Evolutionary conservation across 2,329 filamentous ascomycete species (phyloP).

Genomic region (Leptographium radiaticola): DNA sequence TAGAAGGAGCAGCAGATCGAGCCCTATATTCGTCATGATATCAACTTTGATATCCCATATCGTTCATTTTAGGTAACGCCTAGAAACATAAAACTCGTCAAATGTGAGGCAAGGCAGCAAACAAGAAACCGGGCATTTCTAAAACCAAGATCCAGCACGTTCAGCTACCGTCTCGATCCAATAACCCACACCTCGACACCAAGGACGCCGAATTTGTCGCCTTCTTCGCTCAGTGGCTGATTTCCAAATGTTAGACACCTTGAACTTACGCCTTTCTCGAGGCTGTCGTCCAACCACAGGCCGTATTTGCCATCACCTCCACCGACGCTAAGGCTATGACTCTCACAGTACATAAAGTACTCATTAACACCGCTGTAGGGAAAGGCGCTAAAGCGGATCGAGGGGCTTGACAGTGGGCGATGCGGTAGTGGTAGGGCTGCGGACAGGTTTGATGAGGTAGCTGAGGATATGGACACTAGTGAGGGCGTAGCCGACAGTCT

Average conservation of each 20-base stretch:
- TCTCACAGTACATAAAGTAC: constrained; percentile 90
- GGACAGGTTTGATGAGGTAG: background rate
- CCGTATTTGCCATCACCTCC: constrained; percentile 85
- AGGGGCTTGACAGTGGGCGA: constrained; percentile 46
- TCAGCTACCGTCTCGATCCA: constrained; percentile 28
- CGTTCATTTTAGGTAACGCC: background rate
- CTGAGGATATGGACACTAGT: background rate
- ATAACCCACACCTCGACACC: constrained; percentile 92
- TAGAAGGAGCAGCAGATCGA: background rate
- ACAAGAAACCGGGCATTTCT: background rate
- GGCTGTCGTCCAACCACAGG: constrained; percentile 78
- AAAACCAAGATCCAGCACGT: background rate
- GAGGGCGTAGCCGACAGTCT: background rate
- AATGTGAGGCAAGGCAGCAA: background rate
- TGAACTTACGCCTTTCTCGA: constrained; percentile 74
- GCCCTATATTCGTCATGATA: background rate
- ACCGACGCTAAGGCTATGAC: constrained; percentile 71
- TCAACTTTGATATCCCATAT: background rate
- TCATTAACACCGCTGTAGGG: constrained; percentile 94
- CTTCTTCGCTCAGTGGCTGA: constrained; percentile 83
- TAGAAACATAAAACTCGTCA: background rate
- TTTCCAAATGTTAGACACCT: constrained; percentile 89
- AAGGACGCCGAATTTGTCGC: constrained; percentile 79
- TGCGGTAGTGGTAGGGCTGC: constrained; percentile 12
- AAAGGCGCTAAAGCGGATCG: constrained; percentile 91